These are phyloP conservation scores for Pulveroboletus sp. DNA, from an alignment of 768 basidiomycete species.

Conservation along the genomic window DNA sequence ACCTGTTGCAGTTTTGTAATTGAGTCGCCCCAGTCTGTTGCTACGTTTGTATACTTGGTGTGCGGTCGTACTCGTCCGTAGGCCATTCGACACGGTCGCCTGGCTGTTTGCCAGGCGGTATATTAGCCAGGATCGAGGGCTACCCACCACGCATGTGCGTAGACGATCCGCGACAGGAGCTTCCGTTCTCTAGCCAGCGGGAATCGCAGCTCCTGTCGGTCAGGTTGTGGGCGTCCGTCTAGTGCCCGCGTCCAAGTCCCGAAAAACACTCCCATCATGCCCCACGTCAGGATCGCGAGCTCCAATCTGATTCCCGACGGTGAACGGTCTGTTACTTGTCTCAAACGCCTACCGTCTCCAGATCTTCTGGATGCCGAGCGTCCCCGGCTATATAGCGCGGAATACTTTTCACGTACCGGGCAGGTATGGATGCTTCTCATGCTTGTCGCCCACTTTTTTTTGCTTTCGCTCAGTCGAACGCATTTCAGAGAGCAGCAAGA, in stretches of 20 bases:
- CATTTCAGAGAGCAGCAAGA: background rate
- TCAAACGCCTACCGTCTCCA: background rate
- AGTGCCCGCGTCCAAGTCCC: no score
- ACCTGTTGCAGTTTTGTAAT: constrained; percentile 14
- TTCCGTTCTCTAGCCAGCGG: no score
- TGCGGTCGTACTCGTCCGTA: no score
- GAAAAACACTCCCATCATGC: background rate
- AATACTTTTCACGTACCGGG: constrained; percentile 3
- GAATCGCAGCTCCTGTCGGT: background rate
- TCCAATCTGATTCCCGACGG: constrained; percentile 2
- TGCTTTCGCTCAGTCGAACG: background rate
- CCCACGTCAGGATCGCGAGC: constrained; percentile 1
- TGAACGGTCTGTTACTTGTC: background rate
- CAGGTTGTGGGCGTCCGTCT: background rate
- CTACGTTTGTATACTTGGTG: background rate
- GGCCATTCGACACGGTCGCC: no score
- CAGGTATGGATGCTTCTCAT: background rate
- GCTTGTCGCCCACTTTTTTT: background rate
- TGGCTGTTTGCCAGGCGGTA: no score
- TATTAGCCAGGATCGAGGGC: no score
- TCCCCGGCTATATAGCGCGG: background rate
- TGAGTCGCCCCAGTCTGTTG: background rate
- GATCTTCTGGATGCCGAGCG: background rate
- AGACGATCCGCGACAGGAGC: no score
- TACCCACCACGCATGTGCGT: no score